Conservation (phyloP, 768 basidiomycete genomes). For the Hydnomerulius pinastri region DNA sequence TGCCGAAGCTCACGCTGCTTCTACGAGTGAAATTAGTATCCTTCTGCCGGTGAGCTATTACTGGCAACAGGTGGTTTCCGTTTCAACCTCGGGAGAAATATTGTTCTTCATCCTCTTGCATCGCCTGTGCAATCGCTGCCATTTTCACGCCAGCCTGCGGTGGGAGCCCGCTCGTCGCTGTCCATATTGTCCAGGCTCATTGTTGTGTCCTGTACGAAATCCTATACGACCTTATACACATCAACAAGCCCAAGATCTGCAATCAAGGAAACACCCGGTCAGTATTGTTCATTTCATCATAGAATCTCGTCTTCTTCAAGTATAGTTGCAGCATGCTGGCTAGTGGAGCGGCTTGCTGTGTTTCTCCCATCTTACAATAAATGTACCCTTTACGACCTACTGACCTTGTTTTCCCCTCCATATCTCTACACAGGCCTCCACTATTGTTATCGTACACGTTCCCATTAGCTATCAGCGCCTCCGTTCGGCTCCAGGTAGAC, state of each 20-base stretch:
- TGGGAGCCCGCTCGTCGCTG: neutral
- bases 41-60: slow-evolving; percentile 10
- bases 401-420: slow-evolving; percentile 13
- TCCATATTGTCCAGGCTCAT: neutral
- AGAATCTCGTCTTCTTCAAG: slow-evolving; percentile 13
- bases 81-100: slow-evolving; percentile 3
- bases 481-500: slow-evolving; percentile 11
- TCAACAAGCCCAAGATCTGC: slow-evolving; percentile 20
- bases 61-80: slow-evolving; percentile 13
- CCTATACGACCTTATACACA: neutral
- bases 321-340: neutral
- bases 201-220: neutral
- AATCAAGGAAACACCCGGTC: slow-evolving; percentile 22
- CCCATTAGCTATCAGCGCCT: slow-evolving; percentile 7
- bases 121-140: neutral
- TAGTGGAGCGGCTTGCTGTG: slow-evolving; percentile 5
- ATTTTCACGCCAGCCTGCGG: neutral
- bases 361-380: slow-evolving; percentile 9
- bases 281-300: slow-evolving; percentile 26
- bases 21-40: slow-evolving; percentile 13
- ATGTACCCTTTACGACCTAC: slow-evolving; percentile 15
- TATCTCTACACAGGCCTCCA: slow-evolving; percentile 15
- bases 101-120: neutral
- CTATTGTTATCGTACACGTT: slow-evolving; percentile 22
- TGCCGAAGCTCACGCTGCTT: slow-evolving; percentile 21